Conservation (phyloP, 129 eudicot species). For the carrot (Daucus carota) region DNA sequence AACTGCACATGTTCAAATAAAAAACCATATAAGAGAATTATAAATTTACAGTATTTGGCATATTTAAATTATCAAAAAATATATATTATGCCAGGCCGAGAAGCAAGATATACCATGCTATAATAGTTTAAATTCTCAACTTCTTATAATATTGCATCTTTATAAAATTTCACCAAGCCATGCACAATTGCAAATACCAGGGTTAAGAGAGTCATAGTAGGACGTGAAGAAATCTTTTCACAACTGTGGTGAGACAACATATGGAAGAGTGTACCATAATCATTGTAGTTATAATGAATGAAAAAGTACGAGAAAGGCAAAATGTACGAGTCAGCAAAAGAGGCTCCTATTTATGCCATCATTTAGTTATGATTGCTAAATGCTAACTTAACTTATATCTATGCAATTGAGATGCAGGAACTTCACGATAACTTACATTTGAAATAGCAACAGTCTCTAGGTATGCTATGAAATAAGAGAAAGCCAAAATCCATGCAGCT, state of each 20-base stretch:
- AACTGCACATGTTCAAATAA: slow-evolving; percentile 56
- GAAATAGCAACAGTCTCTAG: slow-evolving; percentile 92
- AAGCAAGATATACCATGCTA: neutral
- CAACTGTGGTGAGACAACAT: neutral
- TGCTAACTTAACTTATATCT: no score
- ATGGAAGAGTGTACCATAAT: neutral
- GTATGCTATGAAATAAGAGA: slow-evolving; percentile 75
- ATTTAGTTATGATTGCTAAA: neutral
- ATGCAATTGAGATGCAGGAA: neutral
- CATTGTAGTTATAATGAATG: neutral
- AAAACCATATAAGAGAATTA: slow-evolving; percentile 1
- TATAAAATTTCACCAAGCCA: neutral
- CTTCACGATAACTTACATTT: slow-evolving; percentile 42
- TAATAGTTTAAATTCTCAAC: neutral
- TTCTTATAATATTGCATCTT: neutral
- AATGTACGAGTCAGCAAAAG: neutral
- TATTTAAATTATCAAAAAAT: neutral
- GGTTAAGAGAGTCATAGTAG: neutral
- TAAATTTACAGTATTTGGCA: neutral
- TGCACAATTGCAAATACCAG: neutral
- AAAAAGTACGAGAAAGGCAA: neutral
- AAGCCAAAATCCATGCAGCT: slow-evolving; percentile 74
- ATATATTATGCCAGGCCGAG: neutral
- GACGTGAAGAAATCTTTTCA: neutral
- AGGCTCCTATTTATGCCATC: neutral